A percentile compares a stretch with the other conserved stretches of the same genome.
phyloP scores from a whole-genome alignment of 306 rosid species.

The Lotus japonicus region DNA sequence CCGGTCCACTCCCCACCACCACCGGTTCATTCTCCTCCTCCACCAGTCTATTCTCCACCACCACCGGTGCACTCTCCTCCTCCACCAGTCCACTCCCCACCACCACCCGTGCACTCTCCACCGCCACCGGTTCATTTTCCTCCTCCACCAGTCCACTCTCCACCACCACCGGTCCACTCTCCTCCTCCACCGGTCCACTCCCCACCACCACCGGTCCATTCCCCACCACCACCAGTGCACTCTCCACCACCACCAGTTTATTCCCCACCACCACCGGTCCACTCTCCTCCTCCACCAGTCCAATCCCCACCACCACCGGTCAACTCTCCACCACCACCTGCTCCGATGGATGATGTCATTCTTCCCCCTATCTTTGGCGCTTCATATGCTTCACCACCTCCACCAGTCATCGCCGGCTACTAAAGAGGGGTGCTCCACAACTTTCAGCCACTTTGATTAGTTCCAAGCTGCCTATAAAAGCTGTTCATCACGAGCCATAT shows the following conservation, averaged over 20 bases:
- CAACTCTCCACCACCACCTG: neutral
- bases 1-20: neutral
- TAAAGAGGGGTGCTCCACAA: neutral
- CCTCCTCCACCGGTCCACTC: neutral
- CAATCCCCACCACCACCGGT: constrained; percentile 6
- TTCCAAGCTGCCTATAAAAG: neutral
- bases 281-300: neutral
- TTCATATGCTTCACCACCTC: constrained; percentile 48
- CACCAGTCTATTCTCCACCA: neutral
- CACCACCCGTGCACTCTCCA: neutral
- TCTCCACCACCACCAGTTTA: constrained; percentile 9
- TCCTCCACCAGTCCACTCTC: neutral
- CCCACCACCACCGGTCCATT: neutral
- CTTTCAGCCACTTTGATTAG: neutral
- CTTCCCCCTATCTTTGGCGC: constrained; percentile 41
- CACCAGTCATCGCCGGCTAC: constrained; percentile 35
- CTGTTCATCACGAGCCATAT: neutral
- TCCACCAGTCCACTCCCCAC: neutral
- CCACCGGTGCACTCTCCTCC: neutral
- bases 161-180: neutral
- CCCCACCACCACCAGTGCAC: neutral
- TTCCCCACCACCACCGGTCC: neutral
- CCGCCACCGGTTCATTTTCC: neutral
- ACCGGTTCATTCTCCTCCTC: neutral
- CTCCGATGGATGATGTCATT: constrained; percentile 1